Percentiles rank a stretch among this genome's conserved stretches.
Conservation (phyloP, 2,329 filamentous ascomycete genomes). For the Talaromyces albobiverticillius region DNA sequence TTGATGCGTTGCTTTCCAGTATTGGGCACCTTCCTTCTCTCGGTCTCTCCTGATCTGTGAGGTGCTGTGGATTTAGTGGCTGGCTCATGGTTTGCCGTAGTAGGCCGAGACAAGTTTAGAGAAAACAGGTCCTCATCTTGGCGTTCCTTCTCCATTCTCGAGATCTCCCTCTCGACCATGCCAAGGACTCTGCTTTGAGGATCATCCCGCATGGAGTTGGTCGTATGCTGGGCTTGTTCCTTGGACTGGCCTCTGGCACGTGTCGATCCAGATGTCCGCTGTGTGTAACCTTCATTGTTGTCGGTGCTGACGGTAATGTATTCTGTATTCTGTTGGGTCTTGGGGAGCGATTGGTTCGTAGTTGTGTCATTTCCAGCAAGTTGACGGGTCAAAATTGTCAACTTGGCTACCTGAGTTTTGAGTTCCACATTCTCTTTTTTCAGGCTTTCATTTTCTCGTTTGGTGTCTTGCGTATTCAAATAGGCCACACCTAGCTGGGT, state of each 20-base stretch:
- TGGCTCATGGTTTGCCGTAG: constrained; percentile 21
- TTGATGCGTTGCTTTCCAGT: constrained; percentile 40
- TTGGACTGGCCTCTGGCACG: constrained; percentile 18
- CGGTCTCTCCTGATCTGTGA: constrained; percentile 14
- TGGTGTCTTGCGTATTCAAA: constrained; percentile 48
- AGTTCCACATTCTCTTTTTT: constrained; percentile 39
- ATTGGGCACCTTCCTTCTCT: constrained; percentile 31
- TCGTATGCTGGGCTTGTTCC: constrained; percentile 23
- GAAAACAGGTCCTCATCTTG: constrained; percentile 39
- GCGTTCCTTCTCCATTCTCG: constrained; percentile 34
- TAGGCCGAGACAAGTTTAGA: constrained; percentile 28
- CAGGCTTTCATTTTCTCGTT: constrained; percentile 37
- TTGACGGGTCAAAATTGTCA: constrained; percentile 21
- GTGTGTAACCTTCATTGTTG: constrained; percentile 29
- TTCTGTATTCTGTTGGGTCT: constrained; percentile 18
- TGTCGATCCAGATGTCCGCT: constrained; percentile 26
- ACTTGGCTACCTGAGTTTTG: constrained; percentile 31
- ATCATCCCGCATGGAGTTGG: constrained; percentile 20
- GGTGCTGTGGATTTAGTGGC: constrained; percentile 6
- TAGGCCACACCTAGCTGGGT: constrained; percentile 57
- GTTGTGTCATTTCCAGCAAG: constrained; percentile 25
- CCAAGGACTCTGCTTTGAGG: constrained; percentile 27
- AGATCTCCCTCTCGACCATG: constrained; percentile 36
- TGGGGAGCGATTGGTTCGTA: constrained; percentile 16
- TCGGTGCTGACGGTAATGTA: constrained; percentile 24